Conservation (phyloP, 495 filamentous ascomycete genomes). For the Tuber indicum region DNA sequence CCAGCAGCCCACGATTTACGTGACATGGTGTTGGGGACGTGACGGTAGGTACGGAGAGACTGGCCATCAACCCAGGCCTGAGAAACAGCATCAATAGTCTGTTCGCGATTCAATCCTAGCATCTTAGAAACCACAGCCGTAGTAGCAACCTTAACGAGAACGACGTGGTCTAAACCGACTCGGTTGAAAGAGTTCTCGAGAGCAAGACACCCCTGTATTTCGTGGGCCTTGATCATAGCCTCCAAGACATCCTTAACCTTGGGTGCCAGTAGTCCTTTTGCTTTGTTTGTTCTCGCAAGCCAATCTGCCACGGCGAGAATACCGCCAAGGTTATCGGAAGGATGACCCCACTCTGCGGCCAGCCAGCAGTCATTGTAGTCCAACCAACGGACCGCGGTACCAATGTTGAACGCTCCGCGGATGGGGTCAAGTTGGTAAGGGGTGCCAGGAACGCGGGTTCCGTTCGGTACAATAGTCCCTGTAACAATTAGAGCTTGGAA, state of each 20-base stretch:
- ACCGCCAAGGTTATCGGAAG: constrained; percentile 91
- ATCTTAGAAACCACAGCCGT: constrained; percentile 90
- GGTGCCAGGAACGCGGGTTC: constrained; percentile 85
- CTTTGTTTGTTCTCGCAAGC: constrained; percentile 91
- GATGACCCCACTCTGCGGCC: constrained; percentile 97
- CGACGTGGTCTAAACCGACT: constrained; percentile 94
- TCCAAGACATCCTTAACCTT: constrained; percentile 88
- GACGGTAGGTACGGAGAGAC: constrained; percentile 89
- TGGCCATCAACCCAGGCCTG: constrained; percentile 98
- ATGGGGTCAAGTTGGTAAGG: constrained; percentile 91
- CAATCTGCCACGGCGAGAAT: constrained; percentile 96
- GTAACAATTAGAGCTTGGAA: not conserved
- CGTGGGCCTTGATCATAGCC: constrained; percentile 98
- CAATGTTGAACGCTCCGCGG: constrained; percentile 96
- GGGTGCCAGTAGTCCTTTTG: constrained; percentile 56
- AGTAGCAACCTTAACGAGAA: constrained; percentile 94
- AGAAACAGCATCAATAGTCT: constrained; percentile 90
- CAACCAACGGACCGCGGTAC: constrained; percentile 95
- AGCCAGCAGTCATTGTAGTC: constrained; percentile 99
- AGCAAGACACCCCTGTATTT: constrained; percentile 95
- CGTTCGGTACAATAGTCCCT: constrained; percentile 87
- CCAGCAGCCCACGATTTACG: constrained; percentile 98
- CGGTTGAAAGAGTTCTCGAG: constrained; percentile 98
- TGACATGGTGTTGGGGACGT: constrained; percentile 98
- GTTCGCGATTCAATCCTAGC: constrained; percentile 78